Conservation (phyloP, 1,284 basidiomycete genomes). For the Cryptococcus sp. region DNA sequence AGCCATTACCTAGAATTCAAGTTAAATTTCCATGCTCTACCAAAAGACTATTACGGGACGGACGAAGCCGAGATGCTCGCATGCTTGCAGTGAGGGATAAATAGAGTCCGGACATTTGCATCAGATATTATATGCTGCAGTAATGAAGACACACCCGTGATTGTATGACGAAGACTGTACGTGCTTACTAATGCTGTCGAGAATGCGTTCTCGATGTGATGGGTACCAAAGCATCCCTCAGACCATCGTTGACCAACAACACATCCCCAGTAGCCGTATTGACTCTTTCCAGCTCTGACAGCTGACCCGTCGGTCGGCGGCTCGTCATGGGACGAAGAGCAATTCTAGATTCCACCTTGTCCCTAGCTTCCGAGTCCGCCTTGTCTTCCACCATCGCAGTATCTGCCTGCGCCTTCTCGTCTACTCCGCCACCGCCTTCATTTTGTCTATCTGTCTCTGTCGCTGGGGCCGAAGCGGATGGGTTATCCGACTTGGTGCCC, state of each 20-base stretch:
- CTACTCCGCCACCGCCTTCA: too few species aligned
- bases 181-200: background rate
- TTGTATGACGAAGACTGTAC: too few species aligned
- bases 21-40: too few species aligned
- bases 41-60: too few species aligned
- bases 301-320: background rate
- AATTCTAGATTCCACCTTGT: background rate
- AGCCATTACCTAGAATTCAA: too few species aligned
- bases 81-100: too few species aligned
- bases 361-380: background rate
- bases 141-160: too few species aligned
- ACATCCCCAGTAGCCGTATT: conserved; percentile 1
- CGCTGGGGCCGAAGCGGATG: background rate
- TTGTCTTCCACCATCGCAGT: background rate
- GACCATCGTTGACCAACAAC: background rate
- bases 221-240: background rate
- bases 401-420: background rate
- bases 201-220: background rate
- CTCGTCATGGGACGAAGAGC: background rate
- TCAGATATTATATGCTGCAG: too few species aligned
- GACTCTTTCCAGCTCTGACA: background rate
- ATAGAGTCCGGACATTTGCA: too few species aligned
- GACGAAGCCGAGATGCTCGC: too few species aligned
- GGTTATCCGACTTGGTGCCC: background rate
- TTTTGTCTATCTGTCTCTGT: too few species aligned